phyloP scores from a whole-genome alignment of 192 early-diverging fungal species.

The Phlyctochytrium planicorne region DNA sequence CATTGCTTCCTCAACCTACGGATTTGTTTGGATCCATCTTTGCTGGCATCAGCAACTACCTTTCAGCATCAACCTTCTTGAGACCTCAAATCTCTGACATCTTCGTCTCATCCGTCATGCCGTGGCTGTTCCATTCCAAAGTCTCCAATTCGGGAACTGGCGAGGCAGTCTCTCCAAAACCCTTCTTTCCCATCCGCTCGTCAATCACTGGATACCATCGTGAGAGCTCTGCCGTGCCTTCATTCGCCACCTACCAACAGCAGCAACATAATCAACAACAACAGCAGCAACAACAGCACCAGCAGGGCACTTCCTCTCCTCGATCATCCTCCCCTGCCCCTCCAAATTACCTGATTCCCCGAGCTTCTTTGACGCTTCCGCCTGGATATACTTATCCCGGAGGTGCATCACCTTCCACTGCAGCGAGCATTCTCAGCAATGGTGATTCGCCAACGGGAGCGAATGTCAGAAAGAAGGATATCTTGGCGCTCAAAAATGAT shows the following conservation, averaged over 20 bases:
- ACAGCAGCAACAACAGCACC: not conserved
- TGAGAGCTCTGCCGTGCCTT: not conserved
- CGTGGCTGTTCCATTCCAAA: not conserved
- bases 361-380: not conserved
- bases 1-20: too few species aligned
- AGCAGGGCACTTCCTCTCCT: not conserved
- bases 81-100: too few species aligned
- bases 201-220: not conserved
- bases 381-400: too few species aligned
- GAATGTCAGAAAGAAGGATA: conserved; percentile 17
- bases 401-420: not conserved
- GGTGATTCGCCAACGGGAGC: conserved; percentile 1
- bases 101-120: too few species aligned
- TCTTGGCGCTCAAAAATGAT: conserved; percentile 60
- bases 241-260: not conserved
- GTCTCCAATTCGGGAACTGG: not conserved
- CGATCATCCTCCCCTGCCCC: not conserved
- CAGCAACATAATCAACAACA: not conserved
- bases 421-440: not conserved
- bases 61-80: too few species aligned
- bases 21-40: too few species aligned
- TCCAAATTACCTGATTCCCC: not conserved
- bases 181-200: not conserved
- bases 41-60: too few species aligned
- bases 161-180: not conserved